Percentiles rank a stretch among this genome's conserved stretches.
Evolutionary conservation across 345 rosid genomes (phyloP).

Genomic region (Iberis pinnata): DNA sequence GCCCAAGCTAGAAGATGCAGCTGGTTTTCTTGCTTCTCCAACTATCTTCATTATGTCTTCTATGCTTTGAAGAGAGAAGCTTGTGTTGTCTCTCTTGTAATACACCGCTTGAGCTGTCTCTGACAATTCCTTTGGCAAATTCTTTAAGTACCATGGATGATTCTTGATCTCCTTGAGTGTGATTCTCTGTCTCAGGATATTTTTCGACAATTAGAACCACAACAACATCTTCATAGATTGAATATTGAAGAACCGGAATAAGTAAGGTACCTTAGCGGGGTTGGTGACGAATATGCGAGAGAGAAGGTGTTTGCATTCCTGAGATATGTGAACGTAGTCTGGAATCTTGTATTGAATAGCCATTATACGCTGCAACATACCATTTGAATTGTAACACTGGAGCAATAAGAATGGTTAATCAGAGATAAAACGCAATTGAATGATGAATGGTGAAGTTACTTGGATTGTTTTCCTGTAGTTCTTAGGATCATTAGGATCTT

Average conservation of each 20-base stretch:
- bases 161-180: slow-evolving; percentile 69
- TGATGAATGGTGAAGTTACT: slow-evolving; percentile 35
- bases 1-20: slow-evolving; percentile 49
- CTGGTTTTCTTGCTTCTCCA: slow-evolving; percentile 71
- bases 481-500: slow-evolving; percentile 78
- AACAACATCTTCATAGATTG: too few relatives aligned
- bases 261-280: slow-evolving; percentile 47
- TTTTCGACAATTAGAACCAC: too few relatives aligned
- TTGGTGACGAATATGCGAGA: slow-evolving; percentile 78
- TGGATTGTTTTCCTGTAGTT: slow-evolving; percentile 91
- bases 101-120: slow-evolving; percentile 74
- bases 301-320: slow-evolving; percentile 71
- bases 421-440: too few relatives aligned
- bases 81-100: slow-evolving; percentile 63
- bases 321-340: slow-evolving; percentile 73
- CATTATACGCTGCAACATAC: slow-evolving; percentile 67
- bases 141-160: slow-evolving; percentile 95
- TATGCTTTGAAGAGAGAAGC: slow-evolving; percentile 66
- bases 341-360: slow-evolving; percentile 87
- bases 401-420: too few relatives aligned
- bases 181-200: slow-evolving; percentile 72
- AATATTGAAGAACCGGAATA: slow-evolving; percentile 1
- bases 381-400: too few relatives aligned
- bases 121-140: slow-evolving; percentile 75
- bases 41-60: slow-evolving; percentile 93